Evolutionary conservation across 495 filamentous ascomycete species (phyloP), one percentile per base, ranked within the genome.

Genomic region (Thermochaetoides thermophila): DNA sequence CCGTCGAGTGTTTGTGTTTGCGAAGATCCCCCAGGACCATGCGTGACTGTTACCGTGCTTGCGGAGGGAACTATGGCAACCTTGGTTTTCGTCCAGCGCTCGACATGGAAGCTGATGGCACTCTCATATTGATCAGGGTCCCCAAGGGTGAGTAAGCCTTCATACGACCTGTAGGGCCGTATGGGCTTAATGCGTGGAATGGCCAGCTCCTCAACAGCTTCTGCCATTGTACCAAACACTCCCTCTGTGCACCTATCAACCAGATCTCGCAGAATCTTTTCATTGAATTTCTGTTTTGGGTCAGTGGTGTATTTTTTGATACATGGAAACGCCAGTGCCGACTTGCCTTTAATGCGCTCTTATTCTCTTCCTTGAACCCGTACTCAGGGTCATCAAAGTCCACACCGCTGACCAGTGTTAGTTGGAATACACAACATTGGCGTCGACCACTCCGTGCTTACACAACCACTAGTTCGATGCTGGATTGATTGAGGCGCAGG

Each of bases 371-470:
- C 53, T 87, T 91, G 46, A 82, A 78, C 17, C 86, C 85, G 46
- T 74, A 94, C 19, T 93, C 85, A 3, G 74, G 49, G 58, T 95
- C 91, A 44, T 99, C 85, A 52, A 96, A 96, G 56, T 99, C 89
- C 17, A 86, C 69, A 5, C 89, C 89, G 32, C 84, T 92, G 28
- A 23, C n/a, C 9, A 10, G 12, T 12, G 40, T 40, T 7, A 43
- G 33, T 11, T 6, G 6, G 21, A 6, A 11, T 11, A 6, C 6
- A 24, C 21, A 24, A 24, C 21, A 24, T 6, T 6, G 6, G 6
- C 11, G 6, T 11, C 21, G 15, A 7, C 15, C 15, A 9, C 13
- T 2, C 10, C 12, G 12, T 5, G 71, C 79, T 55, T 52, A 89
- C 85, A 97, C 55, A 13, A 95, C 53, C 7, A 74, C 60, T 25